These are phyloP conservation scores for Ophiostoma sp. DNA, from an alignment of 2,329 filamentous ascomycete species.

Conservation along the genomic window DNA sequence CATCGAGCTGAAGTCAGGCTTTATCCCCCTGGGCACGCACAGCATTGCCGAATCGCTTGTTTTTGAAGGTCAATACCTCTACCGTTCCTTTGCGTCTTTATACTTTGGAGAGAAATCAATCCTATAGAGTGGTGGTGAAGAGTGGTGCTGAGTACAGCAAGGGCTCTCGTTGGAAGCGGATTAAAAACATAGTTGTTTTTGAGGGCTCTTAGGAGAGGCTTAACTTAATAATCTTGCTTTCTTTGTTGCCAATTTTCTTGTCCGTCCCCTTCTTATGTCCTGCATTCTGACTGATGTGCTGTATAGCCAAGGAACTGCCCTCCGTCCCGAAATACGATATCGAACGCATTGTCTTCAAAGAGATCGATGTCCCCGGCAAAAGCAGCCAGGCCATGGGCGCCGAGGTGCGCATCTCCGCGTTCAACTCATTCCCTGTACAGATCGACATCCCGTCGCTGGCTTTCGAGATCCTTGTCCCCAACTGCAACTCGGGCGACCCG, in stretches of 20 bases:
- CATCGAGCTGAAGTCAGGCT: conserved; percentile 69
- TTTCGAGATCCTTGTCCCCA: conserved; percentile 80
- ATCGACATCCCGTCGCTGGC: conserved; percentile 71
- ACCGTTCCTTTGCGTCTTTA: conserved; percentile 55
- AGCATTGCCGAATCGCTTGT: conserved; percentile 65
- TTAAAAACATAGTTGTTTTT: conserved; percentile 9
- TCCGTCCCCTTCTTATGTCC: background rate
- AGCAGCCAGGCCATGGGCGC: conserved; percentile 66
- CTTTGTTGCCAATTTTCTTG: background rate
- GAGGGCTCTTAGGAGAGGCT: background rate
- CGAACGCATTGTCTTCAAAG: conserved; percentile 70
- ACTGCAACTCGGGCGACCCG: conserved; percentile 65
- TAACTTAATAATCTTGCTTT: background rate
- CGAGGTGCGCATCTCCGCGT: conserved; percentile 65
- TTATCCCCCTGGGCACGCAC: conserved; percentile 74
- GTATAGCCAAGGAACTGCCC: conserved; percentile 64
- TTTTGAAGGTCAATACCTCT: conserved; percentile 77
- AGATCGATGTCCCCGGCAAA: conserved; percentile 50
- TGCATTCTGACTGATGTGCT: conserved; percentile 32
- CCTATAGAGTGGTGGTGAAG: conserved; percentile 29
- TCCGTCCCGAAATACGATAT: conserved; percentile 77
- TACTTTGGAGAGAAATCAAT: conserved; percentile 56
- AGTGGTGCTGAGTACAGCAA: conserved; percentile 3
- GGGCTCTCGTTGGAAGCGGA: background rate
- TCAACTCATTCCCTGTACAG: conserved; percentile 73